A percentile compares a stretch with the other conserved stretches of the same genome.
Conservation (phyloP, 2,329 filamentous ascomycete species). For the Sporothrix schenckii region DNA sequence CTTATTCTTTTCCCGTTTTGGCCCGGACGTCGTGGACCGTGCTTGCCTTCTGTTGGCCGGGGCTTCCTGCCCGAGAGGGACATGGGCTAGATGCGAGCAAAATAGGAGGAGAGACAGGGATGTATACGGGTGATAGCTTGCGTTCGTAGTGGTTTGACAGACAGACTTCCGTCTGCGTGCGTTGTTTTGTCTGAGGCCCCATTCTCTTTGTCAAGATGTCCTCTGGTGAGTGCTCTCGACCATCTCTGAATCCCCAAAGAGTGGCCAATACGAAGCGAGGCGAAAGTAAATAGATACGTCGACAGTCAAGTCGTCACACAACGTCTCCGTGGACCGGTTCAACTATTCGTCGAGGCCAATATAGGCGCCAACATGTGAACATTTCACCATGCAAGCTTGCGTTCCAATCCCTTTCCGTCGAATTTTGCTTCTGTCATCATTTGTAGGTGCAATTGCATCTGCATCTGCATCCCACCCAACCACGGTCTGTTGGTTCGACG, state of each 20-base stretch:
- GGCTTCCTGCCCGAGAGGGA: background rate
- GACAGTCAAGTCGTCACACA: background rate
- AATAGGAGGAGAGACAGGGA: background rate
- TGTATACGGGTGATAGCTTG: background rate
- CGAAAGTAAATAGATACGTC: slow-evolving; percentile 11
- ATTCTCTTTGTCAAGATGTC: background rate
- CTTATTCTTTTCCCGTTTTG: background rate
- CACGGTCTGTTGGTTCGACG: slow-evolving; percentile 11
- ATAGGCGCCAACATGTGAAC: slow-evolving; percentile 13
- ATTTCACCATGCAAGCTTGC: background rate
- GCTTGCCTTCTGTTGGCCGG: background rate
- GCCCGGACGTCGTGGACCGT: background rate
- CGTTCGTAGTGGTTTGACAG: background rate
- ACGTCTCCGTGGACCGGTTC: background rate
- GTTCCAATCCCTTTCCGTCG: background rate
- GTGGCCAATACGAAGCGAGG: background rate
- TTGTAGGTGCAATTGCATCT: background rate
- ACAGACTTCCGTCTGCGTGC: background rate
- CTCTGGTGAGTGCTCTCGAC: too few relatives aligned
- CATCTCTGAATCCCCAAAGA: background rate
- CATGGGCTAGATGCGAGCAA: background rate
- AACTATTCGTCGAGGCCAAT: background rate
- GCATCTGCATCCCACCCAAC: background rate
- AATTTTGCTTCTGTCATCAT: background rate
- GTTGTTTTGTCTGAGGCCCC: too few relatives aligned